These are phyloP conservation scores for Aquanectria penicillioides DNA, from an alignment of 2,329 filamentous ascomycete species.

Conservation along the genomic window DNA sequence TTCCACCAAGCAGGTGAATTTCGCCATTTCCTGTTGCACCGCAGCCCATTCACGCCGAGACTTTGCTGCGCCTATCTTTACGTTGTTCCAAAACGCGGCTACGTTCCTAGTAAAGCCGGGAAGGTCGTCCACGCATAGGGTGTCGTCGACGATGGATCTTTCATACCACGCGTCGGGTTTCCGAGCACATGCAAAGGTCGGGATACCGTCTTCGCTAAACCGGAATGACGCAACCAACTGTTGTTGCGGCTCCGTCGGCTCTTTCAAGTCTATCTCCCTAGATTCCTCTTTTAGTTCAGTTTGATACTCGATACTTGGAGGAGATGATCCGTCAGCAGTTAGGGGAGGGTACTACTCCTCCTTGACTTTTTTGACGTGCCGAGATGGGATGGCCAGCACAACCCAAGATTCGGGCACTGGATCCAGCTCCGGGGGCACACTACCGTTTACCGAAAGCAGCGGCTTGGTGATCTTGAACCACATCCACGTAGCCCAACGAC, in stretches of 20 bases:
- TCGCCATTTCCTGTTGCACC: conserved; percentile 3
- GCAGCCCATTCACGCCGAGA: background rate
- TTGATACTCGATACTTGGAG: no score
- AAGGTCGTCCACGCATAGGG: background rate
- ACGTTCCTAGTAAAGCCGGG: background rate
- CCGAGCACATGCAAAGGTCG: conserved; percentile 7
- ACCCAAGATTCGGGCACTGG: conserved; percentile 14
- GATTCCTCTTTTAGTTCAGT: no score
- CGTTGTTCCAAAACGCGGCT: background rate
- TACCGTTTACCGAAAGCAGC: background rate
- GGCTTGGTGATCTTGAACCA: conserved; percentile 19
- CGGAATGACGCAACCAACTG: background rate
- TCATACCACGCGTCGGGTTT: conserved; percentile 4
- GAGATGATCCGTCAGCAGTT: background rate
- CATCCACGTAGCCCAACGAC: conserved; percentile 12
- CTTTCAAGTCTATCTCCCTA: no score
- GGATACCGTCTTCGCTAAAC: conserved; percentile 15
- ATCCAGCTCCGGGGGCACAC: background rate
- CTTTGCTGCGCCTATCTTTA: background rate
- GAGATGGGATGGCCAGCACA: conserved; percentile 5
- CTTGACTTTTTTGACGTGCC: conserved; percentile 8
- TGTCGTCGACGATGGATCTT: background rate
- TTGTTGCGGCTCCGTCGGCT: background rate
- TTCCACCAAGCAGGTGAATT: conserved; percentile 9
- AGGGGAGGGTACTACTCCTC: conserved; percentile 18